Conservation (phyloP, 192 early-diverging fungal species). For the Entophlyctis helioformis region DNA sequence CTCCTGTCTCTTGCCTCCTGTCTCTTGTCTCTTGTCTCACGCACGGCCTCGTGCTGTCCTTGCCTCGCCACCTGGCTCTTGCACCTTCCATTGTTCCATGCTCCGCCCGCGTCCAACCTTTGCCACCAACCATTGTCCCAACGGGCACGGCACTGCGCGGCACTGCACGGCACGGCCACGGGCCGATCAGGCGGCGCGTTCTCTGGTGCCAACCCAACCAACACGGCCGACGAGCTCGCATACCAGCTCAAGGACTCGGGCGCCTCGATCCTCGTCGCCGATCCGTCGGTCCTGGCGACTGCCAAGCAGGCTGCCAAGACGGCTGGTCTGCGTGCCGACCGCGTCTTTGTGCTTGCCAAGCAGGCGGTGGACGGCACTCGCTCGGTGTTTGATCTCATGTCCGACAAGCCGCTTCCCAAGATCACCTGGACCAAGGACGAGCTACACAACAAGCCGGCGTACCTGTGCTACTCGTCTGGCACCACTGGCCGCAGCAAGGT, state of each 20-base stretch:
- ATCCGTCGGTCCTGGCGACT: constrained; percentile 6
- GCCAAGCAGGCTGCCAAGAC: constrained; percentile 17
- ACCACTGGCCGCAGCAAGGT: constrained; percentile 58
- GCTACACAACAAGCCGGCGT: constrained; percentile 30
- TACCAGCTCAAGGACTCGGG: no score
- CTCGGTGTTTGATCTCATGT: constrained; percentile 28
- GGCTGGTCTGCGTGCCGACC: constrained; percentile 18
- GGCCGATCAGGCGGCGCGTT: no score
- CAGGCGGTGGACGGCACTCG: constrained; percentile 9
- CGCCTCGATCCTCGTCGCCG: constrained; percentile 53
- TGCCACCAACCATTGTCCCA: no score
- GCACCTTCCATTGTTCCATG: no score
- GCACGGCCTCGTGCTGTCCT: no score
- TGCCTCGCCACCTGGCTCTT: no score
- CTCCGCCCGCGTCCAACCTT: no score
- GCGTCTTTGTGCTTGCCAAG: not conserved
- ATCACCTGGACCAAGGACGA: constrained; percentile 22
- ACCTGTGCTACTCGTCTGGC: constrained; percentile 61
- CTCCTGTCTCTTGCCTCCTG: no score
- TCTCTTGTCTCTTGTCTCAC: no score
- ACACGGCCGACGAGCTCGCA: constrained; percentile 66
- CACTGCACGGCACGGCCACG: no score
- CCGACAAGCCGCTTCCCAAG: constrained; percentile 18
- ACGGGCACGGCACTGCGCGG: no score
- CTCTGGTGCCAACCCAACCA: constrained; percentile 78